Percentiles rank a stretch among this genome's conserved stretches.
phyloP scores from a whole-genome alignment of 805 yeast species.

The Brettanomyces anomalus region DNA sequence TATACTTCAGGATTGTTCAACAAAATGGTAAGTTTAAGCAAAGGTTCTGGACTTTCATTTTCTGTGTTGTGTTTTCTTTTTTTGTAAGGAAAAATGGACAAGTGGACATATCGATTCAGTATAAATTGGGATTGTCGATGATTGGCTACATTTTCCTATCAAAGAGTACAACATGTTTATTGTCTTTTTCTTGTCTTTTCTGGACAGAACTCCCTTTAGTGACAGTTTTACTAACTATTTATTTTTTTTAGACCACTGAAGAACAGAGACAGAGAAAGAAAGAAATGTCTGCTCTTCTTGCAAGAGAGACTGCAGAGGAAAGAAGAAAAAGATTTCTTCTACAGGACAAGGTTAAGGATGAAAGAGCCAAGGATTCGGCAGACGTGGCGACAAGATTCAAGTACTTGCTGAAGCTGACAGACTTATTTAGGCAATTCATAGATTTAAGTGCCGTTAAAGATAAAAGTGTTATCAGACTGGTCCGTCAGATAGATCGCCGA shows the following conservation, averaged over 20 bases:
- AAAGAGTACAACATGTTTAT: too few relatives aligned
- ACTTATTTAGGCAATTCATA: constrained; percentile 80
- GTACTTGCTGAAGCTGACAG: constrained; percentile 74
- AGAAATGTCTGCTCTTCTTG: neutral
- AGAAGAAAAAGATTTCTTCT: constrained; percentile 42
- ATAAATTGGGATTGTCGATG: too few relatives aligned
- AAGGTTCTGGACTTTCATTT: too few relatives aligned
- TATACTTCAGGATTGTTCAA: too few relatives aligned
- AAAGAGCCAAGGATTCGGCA: constrained; percentile 44
- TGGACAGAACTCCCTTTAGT: too few relatives aligned
- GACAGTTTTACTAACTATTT: neutral
- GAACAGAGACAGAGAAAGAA: constrained; percentile 5
- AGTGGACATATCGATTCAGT: too few relatives aligned
- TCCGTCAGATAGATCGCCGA: constrained; percentile 48
- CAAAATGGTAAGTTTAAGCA: too few relatives aligned
- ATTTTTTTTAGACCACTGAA: constrained; percentile 1
- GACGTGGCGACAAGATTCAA: constrained; percentile 74
- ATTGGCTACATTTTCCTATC: too few relatives aligned
- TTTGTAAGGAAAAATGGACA: too few relatives aligned
- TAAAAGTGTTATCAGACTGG: constrained; percentile 52
- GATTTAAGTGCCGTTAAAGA: constrained; percentile 76
- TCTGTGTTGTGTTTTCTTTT: too few relatives aligned
- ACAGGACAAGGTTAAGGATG: constrained; percentile 46
- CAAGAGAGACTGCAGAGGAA: constrained; percentile 25
- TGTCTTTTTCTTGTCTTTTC: too few relatives aligned